Evolutionary conservation across 2,329 filamentous ascomycete genomes (phyloP).

Genomic region (Endocalyx cinctus): DNA sequence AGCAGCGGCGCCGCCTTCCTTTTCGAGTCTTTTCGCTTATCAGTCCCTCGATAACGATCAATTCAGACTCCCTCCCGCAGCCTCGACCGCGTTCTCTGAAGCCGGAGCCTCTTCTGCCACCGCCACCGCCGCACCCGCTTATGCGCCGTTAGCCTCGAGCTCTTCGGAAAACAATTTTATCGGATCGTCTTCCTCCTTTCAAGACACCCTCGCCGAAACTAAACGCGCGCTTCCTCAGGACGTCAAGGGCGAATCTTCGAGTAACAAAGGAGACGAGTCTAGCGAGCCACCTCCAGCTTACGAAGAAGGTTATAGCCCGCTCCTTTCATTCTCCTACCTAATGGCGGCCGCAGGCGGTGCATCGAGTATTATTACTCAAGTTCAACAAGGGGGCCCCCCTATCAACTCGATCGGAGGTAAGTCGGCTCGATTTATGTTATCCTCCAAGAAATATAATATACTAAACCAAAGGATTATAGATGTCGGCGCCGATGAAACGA

Average conservation of each 20-base stretch:
- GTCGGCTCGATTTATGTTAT: too few species aligned
- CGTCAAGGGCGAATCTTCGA: slow-evolving; percentile 69
- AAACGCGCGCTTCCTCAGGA: slow-evolving; percentile 81
- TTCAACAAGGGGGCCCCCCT: slow-evolving; percentile 87
- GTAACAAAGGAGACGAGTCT: slow-evolving; percentile 66
- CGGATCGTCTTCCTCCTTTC: slow-evolving; percentile 33
- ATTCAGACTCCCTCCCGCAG: slow-evolving; percentile 20
- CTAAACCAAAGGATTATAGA: slow-evolving; percentile 46
- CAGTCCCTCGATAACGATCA: slow-evolving; percentile 24
- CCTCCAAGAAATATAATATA: too few species aligned
- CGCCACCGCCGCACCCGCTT: slow-evolving; percentile 49
- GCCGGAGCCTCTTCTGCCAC: slow-evolving; percentile 32
- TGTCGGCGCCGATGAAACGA: slow-evolving; percentile 87
- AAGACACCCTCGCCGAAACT: slow-evolving; percentile 63
- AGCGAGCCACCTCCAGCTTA: slow-evolving; percentile 94
- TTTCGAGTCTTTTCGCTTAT: slow-evolving; percentile 54
- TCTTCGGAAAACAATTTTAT: slow-evolving; percentile 32
- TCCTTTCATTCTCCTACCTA: slow-evolving; percentile 89
- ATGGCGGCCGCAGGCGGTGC: slow-evolving; percentile 98
- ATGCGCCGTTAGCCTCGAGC: slow-evolving; percentile 40
- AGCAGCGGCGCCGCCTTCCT: slow-evolving; percentile 51
- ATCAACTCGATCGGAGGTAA: slow-evolving; percentile 84
- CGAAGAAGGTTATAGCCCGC: slow-evolving; percentile 87
- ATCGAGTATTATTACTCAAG: slow-evolving; percentile 98
- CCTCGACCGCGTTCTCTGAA: slow-evolving; percentile 21